These are phyloP conservation scores for Pseudoturritis turrita DNA, from an alignment of 345 rosid genomes.

Conservation along the genomic window DNA sequence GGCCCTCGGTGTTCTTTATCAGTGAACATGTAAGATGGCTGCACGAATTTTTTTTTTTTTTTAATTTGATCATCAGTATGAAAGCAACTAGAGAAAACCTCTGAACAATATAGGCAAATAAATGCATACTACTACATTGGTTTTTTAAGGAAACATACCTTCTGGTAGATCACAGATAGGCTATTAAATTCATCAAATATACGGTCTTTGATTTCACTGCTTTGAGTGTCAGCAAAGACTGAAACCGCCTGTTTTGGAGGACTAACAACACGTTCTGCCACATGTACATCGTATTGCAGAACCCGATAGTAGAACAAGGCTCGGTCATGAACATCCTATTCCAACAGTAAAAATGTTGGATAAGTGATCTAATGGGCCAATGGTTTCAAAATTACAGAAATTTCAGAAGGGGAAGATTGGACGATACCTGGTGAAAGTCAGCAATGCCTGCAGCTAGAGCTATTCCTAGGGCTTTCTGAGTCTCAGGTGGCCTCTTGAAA, in stretches of 20 bases:
- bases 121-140: background rate
- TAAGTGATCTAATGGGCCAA: background rate
- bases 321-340: constrained; percentile 98
- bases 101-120: background rate
- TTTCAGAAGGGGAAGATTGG: background rate
- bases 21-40: constrained; percentile 98
- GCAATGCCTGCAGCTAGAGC: constrained; percentile 85
- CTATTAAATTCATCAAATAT: constrained; percentile 96
- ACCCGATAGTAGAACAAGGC: constrained; percentile 97
- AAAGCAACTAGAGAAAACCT: constrained; percentile 1
- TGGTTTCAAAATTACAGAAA: constrained; percentile 4
- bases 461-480: constrained; percentile 82
- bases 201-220: constrained; percentile 94
- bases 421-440: constrained; percentile 80
- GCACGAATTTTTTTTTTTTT: constrained; percentile 32
- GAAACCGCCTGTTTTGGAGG: constrained; percentile 99
- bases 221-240: constrained; percentile 94
- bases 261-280: constrained; percentile 79
- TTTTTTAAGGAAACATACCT: constrained; percentile 43
- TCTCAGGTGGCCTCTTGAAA: constrained; percentile 94
- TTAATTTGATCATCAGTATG: background rate
- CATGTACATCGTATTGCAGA: constrained; percentile 64
- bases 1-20: constrained; percentile 93
- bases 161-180: constrained; percentile 88
- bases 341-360: constrained; percentile 9